Evolutionary conservation across 495 filamentous ascomycete species (phyloP), one percentile per base, ranked within the genome.

Genomic region (Opeltia flavorubescens): DNA sequence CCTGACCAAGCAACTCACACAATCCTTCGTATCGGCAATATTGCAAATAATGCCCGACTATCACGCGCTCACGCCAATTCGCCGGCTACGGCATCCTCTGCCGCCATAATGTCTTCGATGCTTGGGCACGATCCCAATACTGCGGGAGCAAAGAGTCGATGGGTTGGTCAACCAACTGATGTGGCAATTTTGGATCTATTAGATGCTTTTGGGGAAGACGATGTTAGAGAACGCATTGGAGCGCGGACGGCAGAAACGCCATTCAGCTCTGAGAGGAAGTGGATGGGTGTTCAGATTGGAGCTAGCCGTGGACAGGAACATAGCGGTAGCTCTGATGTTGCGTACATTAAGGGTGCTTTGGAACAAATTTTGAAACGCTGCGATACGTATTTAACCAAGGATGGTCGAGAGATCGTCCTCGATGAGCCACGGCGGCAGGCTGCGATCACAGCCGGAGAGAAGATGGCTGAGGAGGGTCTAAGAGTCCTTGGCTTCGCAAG

Each of bases 81-180:
- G 7, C 77, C 70, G 12, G 75, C 81, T 8, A 80, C 76, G 33
- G 76, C 76, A 18, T 81, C 84, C 9, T 81, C 83, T 13, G 78
- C 81, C 30, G 76, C 86, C 15, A 75, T 91, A 2, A 64, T 94
- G 18, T 84, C 86, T 8, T 87, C 84, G 4, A 89, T 81, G 18
- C 72, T 82, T 50, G 67, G 72, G 2, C 68, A 70, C 36, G 74
- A 80, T 44, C 64, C 71, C 46, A 69, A 76, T 31, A 71, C 77
- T 7, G 70, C 71, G 23, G 69, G 70, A 17, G 67, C 73, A 5
- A 81, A 83, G 60, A 94, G 86, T 48, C 76, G 91, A 49, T 99
- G 91, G 84, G 86, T 94, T 13, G 91, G 91, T 21, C 91, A 96
- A 59, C 91, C 91, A 18, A 99, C 91, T 1, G 91, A 99, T 61